phyloP scores from a whole-genome alignment of 257 asterid genomes.

The Forsythia suspensa region DNA sequence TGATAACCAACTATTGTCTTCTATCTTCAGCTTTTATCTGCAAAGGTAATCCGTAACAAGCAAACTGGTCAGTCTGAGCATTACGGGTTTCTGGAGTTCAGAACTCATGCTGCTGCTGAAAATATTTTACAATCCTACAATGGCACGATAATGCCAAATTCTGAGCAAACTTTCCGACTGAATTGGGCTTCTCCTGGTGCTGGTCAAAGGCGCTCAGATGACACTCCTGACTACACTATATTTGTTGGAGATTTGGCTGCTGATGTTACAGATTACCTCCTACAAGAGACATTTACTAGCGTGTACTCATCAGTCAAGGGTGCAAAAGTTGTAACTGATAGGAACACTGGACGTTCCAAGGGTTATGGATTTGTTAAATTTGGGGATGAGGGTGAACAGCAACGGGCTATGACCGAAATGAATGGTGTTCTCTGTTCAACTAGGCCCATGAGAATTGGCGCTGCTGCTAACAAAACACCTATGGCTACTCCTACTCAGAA shows the following conservation, averaged over 20 bases:
- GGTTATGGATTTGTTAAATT: slow-evolving; percentile 88
- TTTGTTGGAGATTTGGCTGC: slow-evolving; percentile 94
- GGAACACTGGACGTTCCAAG: slow-evolving; percentile 81
- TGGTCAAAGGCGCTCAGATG: slow-evolving; percentile 74
- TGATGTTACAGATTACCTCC: slow-evolving; percentile 71
- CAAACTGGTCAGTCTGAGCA: slow-evolving; percentile 76
- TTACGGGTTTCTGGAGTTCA: slow-evolving; percentile 82
- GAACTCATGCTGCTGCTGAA: slow-evolving; percentile 71
- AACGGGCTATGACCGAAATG: slow-evolving; percentile 86
- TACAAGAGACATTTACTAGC: slow-evolving; percentile 67
- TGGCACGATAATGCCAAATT: slow-evolving; percentile 65
- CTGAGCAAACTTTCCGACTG: slow-evolving; percentile 63
- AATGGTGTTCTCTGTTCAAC: slow-evolving; percentile 75
- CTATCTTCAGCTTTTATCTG: slow-evolving; percentile 57
- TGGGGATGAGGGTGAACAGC: slow-evolving; percentile 79
- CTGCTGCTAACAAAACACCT: slow-evolving; percentile 82
- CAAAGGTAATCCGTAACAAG: slow-evolving; percentile 74
- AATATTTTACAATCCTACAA: slow-evolving; percentile 60
- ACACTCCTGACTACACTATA: slow-evolving; percentile 68
- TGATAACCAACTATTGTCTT: background rate
- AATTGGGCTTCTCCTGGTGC: slow-evolving; percentile 88
- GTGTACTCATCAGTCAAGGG: slow-evolving; percentile 73
- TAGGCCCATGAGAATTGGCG: slow-evolving; percentile 89
- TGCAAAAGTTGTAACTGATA: slow-evolving; percentile 81
- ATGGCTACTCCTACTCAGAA: slow-evolving; percentile 47